These are phyloP conservation scores for Diplotaxis tenuifolia DNA, from an alignment of 345 rosid genomes.

Conservation along the genomic window DNA sequence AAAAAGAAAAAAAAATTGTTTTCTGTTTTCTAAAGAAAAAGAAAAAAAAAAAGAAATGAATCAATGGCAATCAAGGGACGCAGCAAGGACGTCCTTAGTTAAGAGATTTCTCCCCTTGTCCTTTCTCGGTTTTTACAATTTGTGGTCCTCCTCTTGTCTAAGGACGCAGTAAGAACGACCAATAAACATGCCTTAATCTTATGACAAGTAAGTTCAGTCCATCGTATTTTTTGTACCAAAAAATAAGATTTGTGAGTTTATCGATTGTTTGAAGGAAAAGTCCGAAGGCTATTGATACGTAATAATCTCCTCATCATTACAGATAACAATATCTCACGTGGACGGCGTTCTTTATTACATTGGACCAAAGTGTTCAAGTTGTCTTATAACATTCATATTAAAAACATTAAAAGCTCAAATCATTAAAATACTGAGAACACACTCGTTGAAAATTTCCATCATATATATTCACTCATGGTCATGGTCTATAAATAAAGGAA, in stretches of 20 bases:
- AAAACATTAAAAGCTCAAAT: neutral
- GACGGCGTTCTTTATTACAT: conserved; percentile 4
- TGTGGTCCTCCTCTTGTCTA: too few relatives aligned
- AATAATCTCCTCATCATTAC: neutral
- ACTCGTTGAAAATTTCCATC: conserved; percentile 4
- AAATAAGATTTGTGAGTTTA: too few relatives aligned
- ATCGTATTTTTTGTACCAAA: neutral
- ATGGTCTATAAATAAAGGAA: neutral
- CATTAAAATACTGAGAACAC: conserved; percentile 17
- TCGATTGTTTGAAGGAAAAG: neutral
- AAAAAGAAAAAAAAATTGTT: too few relatives aligned
- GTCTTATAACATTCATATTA: neutral
- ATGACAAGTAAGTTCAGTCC: neutral
- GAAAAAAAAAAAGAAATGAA: too few relatives aligned
- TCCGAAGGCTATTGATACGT: conserved; percentile 16
- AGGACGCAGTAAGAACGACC: too few relatives aligned
- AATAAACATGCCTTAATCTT: too few relatives aligned
- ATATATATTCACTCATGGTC: neutral
- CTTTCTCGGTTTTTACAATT: too few relatives aligned
- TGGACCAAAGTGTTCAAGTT: neutral
- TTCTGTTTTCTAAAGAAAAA: too few relatives aligned
- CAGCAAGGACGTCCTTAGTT: too few relatives aligned
- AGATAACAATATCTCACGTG: conserved; percentile 21
- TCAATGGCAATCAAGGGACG: too few relatives aligned
- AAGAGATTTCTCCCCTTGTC: too few relatives aligned